phyloP scores from a whole-genome alignment of 108 stramenopile species.

The Nitzschia sp. region DNA sequence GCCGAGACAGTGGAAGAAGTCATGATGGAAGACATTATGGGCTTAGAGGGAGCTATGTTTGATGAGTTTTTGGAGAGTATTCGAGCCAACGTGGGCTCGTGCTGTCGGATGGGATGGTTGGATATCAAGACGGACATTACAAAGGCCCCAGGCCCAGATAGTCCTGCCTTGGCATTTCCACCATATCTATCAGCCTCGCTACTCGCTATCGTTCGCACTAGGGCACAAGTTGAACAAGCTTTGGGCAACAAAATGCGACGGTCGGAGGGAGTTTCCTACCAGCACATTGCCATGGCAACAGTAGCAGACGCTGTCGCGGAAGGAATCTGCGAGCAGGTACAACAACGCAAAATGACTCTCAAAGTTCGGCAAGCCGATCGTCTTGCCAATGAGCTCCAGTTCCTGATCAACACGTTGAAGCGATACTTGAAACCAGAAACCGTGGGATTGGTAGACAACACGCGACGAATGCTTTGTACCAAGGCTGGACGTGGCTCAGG shows the following conservation, averaged over 20 bases:
- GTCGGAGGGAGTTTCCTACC: conserved; percentile 70
- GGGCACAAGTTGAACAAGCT: conserved; percentile 88
- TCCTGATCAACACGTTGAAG: conserved; percentile 72
- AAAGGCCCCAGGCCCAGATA: conserved; percentile 21
- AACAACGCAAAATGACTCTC: conserved; percentile 55
- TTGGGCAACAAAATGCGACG: conserved; percentile 66
- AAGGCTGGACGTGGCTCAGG: conserved; percentile 66
- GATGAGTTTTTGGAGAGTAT: conserved; percentile 82
- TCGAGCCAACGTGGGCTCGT: conserved; percentile 53
- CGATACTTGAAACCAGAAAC: conserved; percentile 64
- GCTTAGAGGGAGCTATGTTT: conserved; percentile 81
- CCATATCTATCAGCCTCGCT: conserved; percentile 80
- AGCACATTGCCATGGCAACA: conserved; percentile 76
- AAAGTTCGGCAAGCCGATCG: conserved; percentile 72
- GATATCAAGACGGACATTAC: conserved; percentile 43
- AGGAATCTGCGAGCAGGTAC: conserved; percentile 77
- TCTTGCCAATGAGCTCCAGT: conserved; percentile 77
- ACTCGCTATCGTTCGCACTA: conserved; percentile 77
- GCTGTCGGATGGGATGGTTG: conserved; percentile 69
- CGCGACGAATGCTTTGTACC: conserved; percentile 58
- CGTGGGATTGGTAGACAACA: conserved; percentile 50
- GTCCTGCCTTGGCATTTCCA: conserved; percentile 51
- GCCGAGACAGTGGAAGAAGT: conserved; percentile 61
- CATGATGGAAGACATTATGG: conserved; percentile 69
- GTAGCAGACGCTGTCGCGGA: conserved; percentile 83